phyloP scores from a whole-genome alignment of 2,329 filamentous ascomycete genomes.

The Pseudogymnoascus sp. region DNA sequence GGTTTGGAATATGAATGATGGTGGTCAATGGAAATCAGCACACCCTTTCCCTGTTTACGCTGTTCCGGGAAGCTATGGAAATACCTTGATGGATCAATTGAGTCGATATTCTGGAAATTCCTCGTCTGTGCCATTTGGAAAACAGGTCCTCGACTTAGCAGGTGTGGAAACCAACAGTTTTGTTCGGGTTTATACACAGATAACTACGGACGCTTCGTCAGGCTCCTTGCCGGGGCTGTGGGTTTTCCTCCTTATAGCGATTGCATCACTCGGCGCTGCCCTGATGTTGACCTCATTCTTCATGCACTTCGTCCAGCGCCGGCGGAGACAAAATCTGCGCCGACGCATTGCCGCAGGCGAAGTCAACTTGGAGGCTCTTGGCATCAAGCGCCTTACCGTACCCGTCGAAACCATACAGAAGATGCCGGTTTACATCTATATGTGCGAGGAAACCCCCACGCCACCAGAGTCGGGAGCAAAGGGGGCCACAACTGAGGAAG shows the following conservation, averaged over 20 bases:
- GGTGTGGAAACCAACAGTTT: conserved; percentile 49
- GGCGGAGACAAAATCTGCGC: conserved; percentile 58
- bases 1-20: conserved; percentile 64
- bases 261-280: conserved; percentile 62
- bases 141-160: conserved; percentile 47
- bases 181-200: conserved; percentile 51
- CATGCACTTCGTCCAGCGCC: conserved; percentile 72
- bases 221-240: conserved; percentile 61
- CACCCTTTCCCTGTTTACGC: conserved; percentile 78
- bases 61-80: conserved; percentile 59
- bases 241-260: conserved; percentile 66
- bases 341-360: conserved; percentile 68
- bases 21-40: conserved; percentile 60
- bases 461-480: conserved; percentile 25
- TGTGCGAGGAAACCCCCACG: conserved; percentile 40
- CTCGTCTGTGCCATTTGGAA: conserved; percentile 49
- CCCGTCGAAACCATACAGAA: conserved; percentile 61
- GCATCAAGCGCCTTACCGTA: conserved; percentile 74
- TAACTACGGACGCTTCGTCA: conserved; percentile 30
- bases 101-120: conserved; percentile 71
- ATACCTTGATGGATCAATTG: conserved; percentile 61
- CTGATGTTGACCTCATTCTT: conserved; percentile 57
- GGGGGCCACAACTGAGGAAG: not conserved
- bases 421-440: conserved; percentile 75
- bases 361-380: conserved; percentile 77